These are phyloP conservation scores for Phialemoniopsis sp. DNA, from an alignment of 2,329 filamentous ascomycete genomes.

Conservation along the genomic window DNA sequence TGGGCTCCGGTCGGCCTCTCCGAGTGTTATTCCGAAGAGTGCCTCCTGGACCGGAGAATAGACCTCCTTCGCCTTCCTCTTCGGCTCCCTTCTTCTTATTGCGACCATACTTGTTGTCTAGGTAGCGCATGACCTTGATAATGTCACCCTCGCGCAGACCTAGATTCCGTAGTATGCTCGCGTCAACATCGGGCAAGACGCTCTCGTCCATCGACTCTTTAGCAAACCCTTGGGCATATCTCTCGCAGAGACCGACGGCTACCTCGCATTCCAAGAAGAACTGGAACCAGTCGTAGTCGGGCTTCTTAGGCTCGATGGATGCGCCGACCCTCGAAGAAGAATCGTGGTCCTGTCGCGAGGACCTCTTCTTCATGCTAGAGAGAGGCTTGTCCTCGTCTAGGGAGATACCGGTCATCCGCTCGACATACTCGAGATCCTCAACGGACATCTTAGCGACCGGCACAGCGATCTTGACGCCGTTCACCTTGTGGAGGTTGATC, in stretches of 20 bases:
- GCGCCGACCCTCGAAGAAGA: constrained; percentile 45
- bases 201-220: constrained; percentile 96
- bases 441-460: constrained; percentile 94
- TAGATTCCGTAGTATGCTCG: constrained; percentile 75
- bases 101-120: constrained; percentile 78
- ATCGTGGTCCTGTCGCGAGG: constrained; percentile 18
- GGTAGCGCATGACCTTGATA: constrained; percentile 84
- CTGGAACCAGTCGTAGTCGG: constrained; percentile 97
- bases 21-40: constrained; percentile 89
- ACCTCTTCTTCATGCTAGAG: constrained; percentile 66
- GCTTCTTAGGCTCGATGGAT: constrained; percentile 58
- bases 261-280: constrained; percentile 95
- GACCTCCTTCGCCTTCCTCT: constrained; percentile 60
- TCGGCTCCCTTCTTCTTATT: constrained; percentile 53
- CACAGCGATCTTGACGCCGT: constrained; percentile 97
- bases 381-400: constrained; percentile 93
- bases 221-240: constrained; percentile 84
- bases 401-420: constrained; percentile 79
- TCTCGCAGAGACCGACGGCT: constrained; percentile 86
- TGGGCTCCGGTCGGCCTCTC: constrained; percentile 82
- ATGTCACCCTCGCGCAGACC: constrained; percentile 97
- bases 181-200: constrained; percentile 83
- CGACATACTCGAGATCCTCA: constrained; percentile 92
- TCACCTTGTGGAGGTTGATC: constrained; percentile 95
- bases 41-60: constrained; percentile 94